Evolutionary conservation across 164 flowering plant genomes (phyloP), one percentile per base, ranked within the genome.

Genomic region (Berberis thunbergii): DNA sequence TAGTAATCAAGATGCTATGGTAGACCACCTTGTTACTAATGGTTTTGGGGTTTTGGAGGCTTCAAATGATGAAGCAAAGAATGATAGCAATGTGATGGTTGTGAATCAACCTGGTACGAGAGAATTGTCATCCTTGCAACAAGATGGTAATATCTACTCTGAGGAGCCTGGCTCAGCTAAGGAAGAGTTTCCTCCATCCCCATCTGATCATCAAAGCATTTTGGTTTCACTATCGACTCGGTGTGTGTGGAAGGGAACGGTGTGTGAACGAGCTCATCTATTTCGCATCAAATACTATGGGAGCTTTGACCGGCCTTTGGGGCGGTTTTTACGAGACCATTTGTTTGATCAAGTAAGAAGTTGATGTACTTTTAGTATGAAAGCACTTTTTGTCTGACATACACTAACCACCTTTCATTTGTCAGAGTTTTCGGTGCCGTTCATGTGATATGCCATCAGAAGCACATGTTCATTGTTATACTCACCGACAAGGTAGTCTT

Each of bases 391-490:
- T 52, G 3, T 39, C 2, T 26, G 26, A 26, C 26, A 26, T 26
- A 26, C 26, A 26, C 26, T 26, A 26, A 26, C 26, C 26, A 41
- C 3, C 39, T 49, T 54, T 62, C 70, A 55, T 66, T 48, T 77
- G 44, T 41, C 84, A 95, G 99, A 76, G 71, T 77, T 88, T 77
- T 66, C 73, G 77, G 1, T 95, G 99, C 63, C 77, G 69, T 59
- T 89, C 86, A 4, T 95, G 99, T 79, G 97, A 86, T 64, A 84
- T 83, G 97, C 98, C 97, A 59, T 74, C 92, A 39, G 98, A 95
- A 77, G 99, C 98, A 52, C 99, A 95, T 80, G 91, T 95, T 72
- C 97, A 89, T 61, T 95, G 98, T 72, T 95, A 91, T 69, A 95
- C 97, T 64, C 99, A 95, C 73, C 78, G 91, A 6, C 98, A 95